These are phyloP conservation scores for Omphalotus guepiniiformis DNA, from an alignment of 768 basidiomycete species.

Conservation along the genomic window DNA sequence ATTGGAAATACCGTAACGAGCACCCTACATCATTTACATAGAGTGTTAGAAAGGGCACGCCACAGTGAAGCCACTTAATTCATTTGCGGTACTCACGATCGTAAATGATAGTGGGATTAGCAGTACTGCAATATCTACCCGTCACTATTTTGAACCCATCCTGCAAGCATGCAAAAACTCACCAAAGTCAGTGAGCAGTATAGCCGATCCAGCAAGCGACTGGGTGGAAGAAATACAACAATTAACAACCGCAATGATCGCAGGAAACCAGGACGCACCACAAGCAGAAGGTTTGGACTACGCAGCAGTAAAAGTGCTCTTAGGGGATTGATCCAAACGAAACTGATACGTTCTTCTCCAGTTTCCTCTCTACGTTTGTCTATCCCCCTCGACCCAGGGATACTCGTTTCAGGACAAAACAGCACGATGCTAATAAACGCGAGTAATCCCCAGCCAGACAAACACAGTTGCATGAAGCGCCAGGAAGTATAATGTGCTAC, in stretches of 20 bases:
- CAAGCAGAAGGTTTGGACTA: conserved; percentile 53
- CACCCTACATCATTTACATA: conserved; percentile 37
- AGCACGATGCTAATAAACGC: conserved; percentile 35
- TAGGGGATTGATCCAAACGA: conserved; percentile 60
- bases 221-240: conserved; percentile 9
- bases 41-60: not conserved
- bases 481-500: conserved; percentile 61
- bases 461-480: conserved; percentile 49
- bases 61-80: no score
- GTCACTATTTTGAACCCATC: conserved; percentile 18
- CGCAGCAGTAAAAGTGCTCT: conserved; percentile 44
- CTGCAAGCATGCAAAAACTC: conserved; percentile 9
- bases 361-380: conserved; percentile 34
- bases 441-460: conserved; percentile 38
- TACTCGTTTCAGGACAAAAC: conserved; percentile 65
- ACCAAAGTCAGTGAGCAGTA: conserved; percentile 40
- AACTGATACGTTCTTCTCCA: conserved; percentile 6
- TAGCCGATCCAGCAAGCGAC: conserved; percentile 27
- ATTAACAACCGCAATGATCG: not conserved
- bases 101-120: conserved; percentile 64
- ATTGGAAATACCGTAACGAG: conserved; percentile 50
- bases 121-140: conserved; percentile 36
- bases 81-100: conserved; percentile 40
- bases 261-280: conserved; percentile 37
- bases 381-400: conserved; percentile 52